Evolutionary conservation across 208 protist genomes (phyloP).

Genomic region (Acanthamoeba healyi): DNA sequence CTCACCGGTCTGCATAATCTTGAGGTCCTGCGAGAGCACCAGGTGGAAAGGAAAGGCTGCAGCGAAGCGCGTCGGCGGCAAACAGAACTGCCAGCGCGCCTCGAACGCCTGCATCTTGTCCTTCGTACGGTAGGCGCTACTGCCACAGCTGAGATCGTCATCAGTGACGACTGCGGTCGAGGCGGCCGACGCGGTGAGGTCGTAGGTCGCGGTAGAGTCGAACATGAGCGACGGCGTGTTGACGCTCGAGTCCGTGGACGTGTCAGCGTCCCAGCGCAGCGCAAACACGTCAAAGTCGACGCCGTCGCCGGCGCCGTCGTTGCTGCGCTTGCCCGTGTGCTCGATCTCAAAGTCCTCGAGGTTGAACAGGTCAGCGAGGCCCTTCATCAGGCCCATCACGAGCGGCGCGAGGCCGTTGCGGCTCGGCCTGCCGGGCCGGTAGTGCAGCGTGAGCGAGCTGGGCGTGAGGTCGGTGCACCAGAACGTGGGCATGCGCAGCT

Average conservation of each 20-base stretch:
- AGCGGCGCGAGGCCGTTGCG: neutral
- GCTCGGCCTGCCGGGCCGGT: neutral
- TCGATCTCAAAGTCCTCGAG: conserved; percentile 13
- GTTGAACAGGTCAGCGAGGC: neutral
- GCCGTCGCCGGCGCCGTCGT: neutral
- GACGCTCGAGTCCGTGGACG: neutral
- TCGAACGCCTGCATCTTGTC: neutral
- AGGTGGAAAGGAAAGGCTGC: conserved; percentile 1
- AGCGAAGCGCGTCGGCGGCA: conserved; percentile 12
- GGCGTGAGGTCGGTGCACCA: neutral
- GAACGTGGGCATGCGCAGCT: conserved; percentile 28
- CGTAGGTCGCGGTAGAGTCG: neutral
- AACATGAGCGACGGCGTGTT: neutral
- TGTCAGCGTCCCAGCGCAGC: neutral
- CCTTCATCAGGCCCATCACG: conserved; percentile 18
- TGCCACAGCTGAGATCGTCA: neutral
- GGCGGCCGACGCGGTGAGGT: neutral
- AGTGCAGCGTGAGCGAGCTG: neutral
- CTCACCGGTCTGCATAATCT: neutral
- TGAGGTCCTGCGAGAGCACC: conserved; percentile 21
- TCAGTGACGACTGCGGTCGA: neutral
- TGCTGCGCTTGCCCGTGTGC: neutral
- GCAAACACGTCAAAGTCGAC: neutral
- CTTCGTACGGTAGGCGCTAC: neutral
- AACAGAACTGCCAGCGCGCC: conserved; percentile 4